Evolutionary conservation across 1,139 yeast species (phyloP).

Genomic region (Taphrina flavorubra): DNA sequence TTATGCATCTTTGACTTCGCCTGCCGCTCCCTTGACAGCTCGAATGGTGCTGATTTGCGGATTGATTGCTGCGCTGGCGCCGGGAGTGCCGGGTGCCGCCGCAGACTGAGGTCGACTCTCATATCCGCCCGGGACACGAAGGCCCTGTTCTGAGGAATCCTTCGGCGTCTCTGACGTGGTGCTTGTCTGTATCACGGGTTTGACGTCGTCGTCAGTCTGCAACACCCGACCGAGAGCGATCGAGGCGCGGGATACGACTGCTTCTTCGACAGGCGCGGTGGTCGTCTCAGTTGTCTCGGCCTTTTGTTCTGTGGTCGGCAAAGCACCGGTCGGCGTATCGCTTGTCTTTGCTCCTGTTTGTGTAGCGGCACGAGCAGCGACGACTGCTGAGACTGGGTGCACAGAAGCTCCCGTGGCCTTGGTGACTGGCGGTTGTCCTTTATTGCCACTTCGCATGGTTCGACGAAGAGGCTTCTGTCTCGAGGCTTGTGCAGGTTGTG

Average conservation of each 20-base stretch:
- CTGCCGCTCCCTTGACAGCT: slow-evolving; percentile 6
- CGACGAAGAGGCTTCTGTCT: not conserved
- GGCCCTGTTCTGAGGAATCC: not conserved
- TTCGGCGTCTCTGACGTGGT: slow-evolving; percentile 2
- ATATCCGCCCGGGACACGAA: not conserved
- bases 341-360: not conserved
- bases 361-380: slow-evolving; percentile 14
- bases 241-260: not conserved
- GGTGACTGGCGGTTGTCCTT: not conserved
- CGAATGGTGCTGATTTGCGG: slow-evolving; percentile 20
- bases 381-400: not conserved
- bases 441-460: not conserved
- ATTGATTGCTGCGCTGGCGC: slow-evolving; percentile 5
- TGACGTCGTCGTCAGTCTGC: slow-evolving; percentile 5
- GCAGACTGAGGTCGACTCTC: slow-evolving; percentile 16
- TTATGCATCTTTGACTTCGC: slow-evolving; percentile 11
- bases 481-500: not conserved
- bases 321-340: not conserved
- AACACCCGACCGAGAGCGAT: not conserved
- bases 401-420: not conserved
- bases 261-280: not conserved
- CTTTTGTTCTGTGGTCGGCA: not conserved
- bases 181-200: not conserved
- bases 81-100: slow-evolving; percentile 20
- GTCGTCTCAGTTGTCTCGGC: not conserved